Conservation (phyloP, 371 early-diverging fungal species). For the Mucor velutinosus region DNA sequence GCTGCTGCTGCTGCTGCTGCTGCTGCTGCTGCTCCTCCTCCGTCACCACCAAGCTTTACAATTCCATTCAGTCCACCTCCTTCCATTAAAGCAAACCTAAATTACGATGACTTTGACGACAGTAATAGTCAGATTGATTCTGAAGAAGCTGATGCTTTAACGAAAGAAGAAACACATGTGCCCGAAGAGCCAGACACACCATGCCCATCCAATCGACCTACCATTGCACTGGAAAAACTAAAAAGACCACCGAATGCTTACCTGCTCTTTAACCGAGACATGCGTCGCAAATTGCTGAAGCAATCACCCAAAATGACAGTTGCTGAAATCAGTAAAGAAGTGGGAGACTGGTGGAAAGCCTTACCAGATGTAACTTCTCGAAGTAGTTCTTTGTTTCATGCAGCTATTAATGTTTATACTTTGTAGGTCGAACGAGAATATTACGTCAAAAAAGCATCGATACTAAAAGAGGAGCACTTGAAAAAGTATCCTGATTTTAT, state of each 20-base stretch:
- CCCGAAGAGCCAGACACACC: conserved; percentile 1
- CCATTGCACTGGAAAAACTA: conserved; percentile 19
- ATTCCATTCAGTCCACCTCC: conserved; percentile 12
- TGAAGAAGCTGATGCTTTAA: not conserved
- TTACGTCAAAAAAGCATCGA: conserved; percentile 48
- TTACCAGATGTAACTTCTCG: conserved; percentile 32
- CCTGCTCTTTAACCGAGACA: conserved; percentile 62
- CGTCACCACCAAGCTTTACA: not conserved
- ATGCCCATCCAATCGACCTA: not conserved
- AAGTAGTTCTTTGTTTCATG: not conserved
- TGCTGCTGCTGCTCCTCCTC: not conserved
- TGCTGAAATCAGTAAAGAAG: conserved; percentile 60
- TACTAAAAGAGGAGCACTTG: conserved; percentile 63
- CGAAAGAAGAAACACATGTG: not conserved
- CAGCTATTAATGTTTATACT: not conserved
- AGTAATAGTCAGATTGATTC: not conserved
- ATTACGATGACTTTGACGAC: not conserved
- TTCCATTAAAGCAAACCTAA: not conserved
- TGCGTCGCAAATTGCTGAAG: conserved; percentile 56
- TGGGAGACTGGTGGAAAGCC: conserved; percentile 59
- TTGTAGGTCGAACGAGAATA: conserved; percentile 35
- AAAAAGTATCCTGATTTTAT: conserved; percentile 66
- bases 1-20: not conserved
- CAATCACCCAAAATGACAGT: conserved; percentile 58
- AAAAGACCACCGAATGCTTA: conserved; percentile 72